Conservation (phyloP, 371 early-diverging fungal species). For the Entomophthora muscae region DNA sequence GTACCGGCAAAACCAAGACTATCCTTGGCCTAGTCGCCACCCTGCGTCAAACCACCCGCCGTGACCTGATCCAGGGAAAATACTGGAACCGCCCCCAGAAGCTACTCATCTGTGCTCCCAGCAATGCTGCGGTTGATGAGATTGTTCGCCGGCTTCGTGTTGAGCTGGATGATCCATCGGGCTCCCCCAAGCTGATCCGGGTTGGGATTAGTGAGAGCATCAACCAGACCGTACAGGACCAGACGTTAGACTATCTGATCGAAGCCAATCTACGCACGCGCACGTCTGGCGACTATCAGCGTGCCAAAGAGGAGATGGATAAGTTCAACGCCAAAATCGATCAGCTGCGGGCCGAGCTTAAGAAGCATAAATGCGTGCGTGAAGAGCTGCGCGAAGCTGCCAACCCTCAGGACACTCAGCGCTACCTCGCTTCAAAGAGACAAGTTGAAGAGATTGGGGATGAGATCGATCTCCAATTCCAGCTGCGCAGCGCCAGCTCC, state of each 20-base stretch:
- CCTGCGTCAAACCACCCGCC: conserved; percentile 33
- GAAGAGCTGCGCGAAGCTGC: conserved; percentile 4
- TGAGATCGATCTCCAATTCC: conserved; percentile 22
- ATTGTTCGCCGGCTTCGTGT: conserved; percentile 63
- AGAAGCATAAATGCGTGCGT: background rate
- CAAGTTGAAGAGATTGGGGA: background rate
- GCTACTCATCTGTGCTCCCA: conserved; percentile 88
- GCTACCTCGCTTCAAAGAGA: conserved; percentile 12
- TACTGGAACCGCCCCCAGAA: conserved; percentile 10
- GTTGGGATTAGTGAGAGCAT: conserved; percentile 62
- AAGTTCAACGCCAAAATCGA: conserved; percentile 13
- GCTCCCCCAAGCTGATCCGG: conserved; percentile 60
- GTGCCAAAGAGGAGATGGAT: conserved; percentile 15
- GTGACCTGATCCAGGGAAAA: conserved; percentile 13
- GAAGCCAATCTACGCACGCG: conserved; percentile 26
- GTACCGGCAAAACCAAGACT: conserved; percentile 84
- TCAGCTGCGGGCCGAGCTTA: conserved; percentile 13
- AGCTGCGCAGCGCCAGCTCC: conserved; percentile 22
- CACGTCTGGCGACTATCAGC: conserved; percentile 6
- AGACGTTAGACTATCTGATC: conserved; percentile 41
- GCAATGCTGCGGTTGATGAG: conserved; percentile 96
- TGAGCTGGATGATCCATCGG: conserved; percentile 35
- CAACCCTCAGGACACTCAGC: background rate
- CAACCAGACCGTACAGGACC: conserved; percentile 45
- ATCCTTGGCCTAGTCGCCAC: conserved; percentile 68